Conservation (phyloP, 1,284 basidiomycete genomes). For the Phylloboletellus chloephorus region DNA sequence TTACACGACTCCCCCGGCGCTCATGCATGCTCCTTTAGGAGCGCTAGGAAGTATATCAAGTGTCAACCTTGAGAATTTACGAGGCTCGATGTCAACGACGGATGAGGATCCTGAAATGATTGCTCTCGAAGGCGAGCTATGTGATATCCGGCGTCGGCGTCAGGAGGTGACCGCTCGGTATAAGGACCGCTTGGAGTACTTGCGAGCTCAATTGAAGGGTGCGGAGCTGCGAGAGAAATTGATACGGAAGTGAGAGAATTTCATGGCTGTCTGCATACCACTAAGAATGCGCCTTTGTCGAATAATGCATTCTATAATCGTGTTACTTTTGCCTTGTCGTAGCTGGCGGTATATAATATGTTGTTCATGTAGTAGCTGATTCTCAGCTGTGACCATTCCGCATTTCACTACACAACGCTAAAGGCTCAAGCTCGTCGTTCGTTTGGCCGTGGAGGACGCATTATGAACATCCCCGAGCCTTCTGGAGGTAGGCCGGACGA, state of each 20-base stretch:
- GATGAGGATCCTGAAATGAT: slow-evolving; percentile 32
- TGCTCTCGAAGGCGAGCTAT: slow-evolving; percentile 40
- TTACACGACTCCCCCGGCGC: slow-evolving; percentile 16
- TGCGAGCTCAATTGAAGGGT: slow-evolving; percentile 65
- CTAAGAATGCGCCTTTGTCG: slow-evolving; percentile 4
- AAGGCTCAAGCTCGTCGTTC: neutral
- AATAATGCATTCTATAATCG: slow-evolving; percentile 15
- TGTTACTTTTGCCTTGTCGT: slow-evolving; percentile 1
- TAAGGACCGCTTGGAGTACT: slow-evolving; percentile 60
- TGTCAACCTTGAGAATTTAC: slow-evolving; percentile 41
- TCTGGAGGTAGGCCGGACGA: slow-evolving; percentile 14
- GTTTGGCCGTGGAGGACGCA: neutral
- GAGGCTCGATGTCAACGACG: slow-evolving; percentile 46
- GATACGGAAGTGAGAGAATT: slow-evolving; percentile 42
- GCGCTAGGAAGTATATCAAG: slow-evolving; percentile 43
- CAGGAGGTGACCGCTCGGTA: slow-evolving; percentile 62
- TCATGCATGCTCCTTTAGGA: slow-evolving; percentile 21
- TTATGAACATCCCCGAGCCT: slow-evolving; percentile 12
- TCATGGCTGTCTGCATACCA: neutral
- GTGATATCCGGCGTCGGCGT: slow-evolving; percentile 56
- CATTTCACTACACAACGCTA: neutral
- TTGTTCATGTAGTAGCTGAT: neutral
- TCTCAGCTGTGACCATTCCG: neutral
- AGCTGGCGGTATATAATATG: too few species aligned
- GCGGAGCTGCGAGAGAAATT: slow-evolving; percentile 71